Conservation (phyloP, 768 basidiomycete genomes). For the Pluteus cervinus region DNA sequence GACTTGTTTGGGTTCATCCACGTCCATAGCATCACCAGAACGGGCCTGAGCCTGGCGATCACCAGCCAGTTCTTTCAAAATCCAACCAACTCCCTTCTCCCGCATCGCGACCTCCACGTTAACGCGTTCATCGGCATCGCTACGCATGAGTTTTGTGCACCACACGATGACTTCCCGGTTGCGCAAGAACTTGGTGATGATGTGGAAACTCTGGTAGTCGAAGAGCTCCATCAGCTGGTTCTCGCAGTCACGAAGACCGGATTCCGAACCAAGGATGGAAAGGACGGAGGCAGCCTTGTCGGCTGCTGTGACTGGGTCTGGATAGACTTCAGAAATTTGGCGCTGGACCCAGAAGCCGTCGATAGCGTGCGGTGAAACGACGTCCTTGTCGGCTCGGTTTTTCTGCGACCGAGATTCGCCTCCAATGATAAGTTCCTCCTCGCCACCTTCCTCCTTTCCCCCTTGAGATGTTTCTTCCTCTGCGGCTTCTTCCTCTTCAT, state of each 20-base stretch:
- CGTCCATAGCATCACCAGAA: constrained; percentile 72
- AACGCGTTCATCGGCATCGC: constrained; percentile 80
- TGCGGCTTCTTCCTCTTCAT: constrained; percentile 66
- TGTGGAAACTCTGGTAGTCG: constrained; percentile 87
- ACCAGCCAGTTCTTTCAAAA: constrained; percentile 80
- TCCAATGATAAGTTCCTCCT: constrained; percentile 77
- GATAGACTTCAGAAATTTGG: constrained; percentile 83
- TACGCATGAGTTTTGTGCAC: constrained; percentile 94
- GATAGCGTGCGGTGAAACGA: constrained; percentile 84
- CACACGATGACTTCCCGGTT: constrained; percentile 96
- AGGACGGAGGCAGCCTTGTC: constrained; percentile 86
- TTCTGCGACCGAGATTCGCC: constrained; percentile 47
- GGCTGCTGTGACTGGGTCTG: constrained; percentile 91
- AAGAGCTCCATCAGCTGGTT: constrained; percentile 96
- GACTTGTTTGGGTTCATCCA: constrained; percentile 57
- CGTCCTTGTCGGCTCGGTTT: constrained; percentile 63
- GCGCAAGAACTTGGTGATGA: constrained; percentile 86
- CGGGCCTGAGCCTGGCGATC: constrained; percentile 60
- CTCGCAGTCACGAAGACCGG: constrained; percentile 85
- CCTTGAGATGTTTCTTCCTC: constrained; percentile 41
- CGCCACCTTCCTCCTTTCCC: constrained; percentile 42
- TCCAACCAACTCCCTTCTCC: constrained; percentile 96
- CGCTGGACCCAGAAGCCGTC: constrained; percentile 99
- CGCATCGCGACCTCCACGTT: constrained; percentile 98
- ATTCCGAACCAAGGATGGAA: constrained; percentile 80